Base-by-base conservation (phyloP, 768 basidiomycete genomes). In the Termitomyces sp. region DNA sequence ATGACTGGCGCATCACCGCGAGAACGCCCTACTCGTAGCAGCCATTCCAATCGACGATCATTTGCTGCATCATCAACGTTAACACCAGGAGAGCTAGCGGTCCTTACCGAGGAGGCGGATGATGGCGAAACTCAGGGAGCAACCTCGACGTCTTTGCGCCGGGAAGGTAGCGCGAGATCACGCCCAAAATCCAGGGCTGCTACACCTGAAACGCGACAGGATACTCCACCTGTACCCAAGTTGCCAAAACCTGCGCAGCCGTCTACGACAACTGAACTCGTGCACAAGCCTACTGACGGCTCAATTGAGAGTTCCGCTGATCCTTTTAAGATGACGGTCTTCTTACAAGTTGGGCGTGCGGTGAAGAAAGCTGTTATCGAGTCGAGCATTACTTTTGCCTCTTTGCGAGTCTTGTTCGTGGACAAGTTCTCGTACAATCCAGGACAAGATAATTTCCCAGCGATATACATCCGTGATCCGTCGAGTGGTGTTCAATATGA, bases 371-470 rank as follows among this genome's bases (percentile, higher is more conserved):
- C 87, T 13, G 76, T 71, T 22, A 77, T 98, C 49, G 92, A 93
- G 59, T 80, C 83, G 9, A 85, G 81, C 7, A 75, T 90, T 54
- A 87, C 90, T 1, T 86, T 95, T 68, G 76, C 91, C 11, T 86
- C 85, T 2, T 71, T 99, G 58, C 81, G 94, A 46, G 83, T 96
- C 66, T 75, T 98, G 15, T 99, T 98, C 68, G 91, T 97, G 65
- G 96, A 97, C 77, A 90, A 86, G 70, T 99, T 99, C 69, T 88
- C 90, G 36, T 98, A 96, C 71, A 94, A 90, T 69, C 94, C 96
- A 0, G 95, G 94, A 0, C 81, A 90, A 73, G 94, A 94, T 60
- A 92, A 95, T 69, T 97, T 96, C 68, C 95, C 96, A 28, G 91
- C 91, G 13, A 96, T 99, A 50, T 98, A 98, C 70, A 90, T 98